phyloP scores from a whole-genome alignment of 805 yeast genomes.

The Cyberlindnera veronae region DNA sequence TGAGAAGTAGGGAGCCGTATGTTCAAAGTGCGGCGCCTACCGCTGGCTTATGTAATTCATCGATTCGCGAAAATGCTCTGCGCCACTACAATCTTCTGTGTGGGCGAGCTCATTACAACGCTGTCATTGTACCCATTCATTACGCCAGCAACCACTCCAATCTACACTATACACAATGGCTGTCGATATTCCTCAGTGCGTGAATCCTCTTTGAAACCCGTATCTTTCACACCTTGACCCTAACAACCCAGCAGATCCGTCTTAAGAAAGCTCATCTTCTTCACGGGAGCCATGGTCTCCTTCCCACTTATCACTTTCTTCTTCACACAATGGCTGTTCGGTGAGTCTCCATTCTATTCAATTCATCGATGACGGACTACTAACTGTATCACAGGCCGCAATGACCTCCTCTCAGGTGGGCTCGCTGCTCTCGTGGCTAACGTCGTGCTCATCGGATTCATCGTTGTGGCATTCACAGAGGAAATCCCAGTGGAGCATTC shows the following conservation, averaged over 20 bases:
- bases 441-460: slow-evolving; percentile 67
- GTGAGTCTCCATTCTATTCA: slow-evolving; percentile 13
- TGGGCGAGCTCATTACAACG: too few relatives aligned
- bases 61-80: too few relatives aligned
- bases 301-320: slow-evolving; percentile 67
- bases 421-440: slow-evolving; percentile 77
- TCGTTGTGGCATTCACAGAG: slow-evolving; percentile 71
- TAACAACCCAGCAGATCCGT: slow-evolving; percentile 44
- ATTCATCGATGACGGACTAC: slow-evolving; percentile 12
- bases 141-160: not conserved
- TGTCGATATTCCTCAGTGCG: slow-evolving; percentile 28
- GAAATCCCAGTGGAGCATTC: slow-evolving; percentile 36
- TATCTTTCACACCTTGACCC: not conserved
- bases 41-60: too few relatives aligned
- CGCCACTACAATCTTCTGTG: too few relatives aligned
- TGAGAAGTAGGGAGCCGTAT: too few relatives aligned
- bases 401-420: slow-evolving; percentile 71
- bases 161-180: too few relatives aligned
- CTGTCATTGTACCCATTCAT: not conserved
- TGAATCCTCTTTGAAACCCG: not conserved
- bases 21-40: too few relatives aligned
- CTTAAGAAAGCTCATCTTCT: slow-evolving; percentile 62
- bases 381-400: slow-evolving; percentile 26
- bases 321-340: slow-evolving; percentile 38
- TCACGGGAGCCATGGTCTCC: slow-evolving; percentile 73